Evolutionary conservation across 768 basidiomycete genomes (phyloP).

Genomic region (Crucibulum laeve): DNA sequence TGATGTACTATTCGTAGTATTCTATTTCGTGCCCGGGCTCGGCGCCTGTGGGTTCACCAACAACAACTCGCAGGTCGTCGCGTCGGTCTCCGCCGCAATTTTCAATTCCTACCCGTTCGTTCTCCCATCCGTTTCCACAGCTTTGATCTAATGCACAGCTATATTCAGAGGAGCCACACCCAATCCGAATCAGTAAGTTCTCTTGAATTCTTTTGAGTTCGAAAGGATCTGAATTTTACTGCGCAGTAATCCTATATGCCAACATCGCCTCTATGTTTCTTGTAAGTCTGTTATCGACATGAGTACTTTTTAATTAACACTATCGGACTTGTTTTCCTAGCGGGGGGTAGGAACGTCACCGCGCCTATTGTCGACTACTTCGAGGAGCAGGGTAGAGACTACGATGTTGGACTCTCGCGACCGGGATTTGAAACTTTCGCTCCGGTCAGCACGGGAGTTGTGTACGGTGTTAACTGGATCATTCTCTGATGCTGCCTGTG

Average conservation of each 20-base stretch:
- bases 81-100: slow-evolving; percentile 26
- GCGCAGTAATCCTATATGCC: neutral
- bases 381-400: slow-evolving; percentile 5
- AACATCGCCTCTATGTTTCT: slow-evolving; percentile 18
- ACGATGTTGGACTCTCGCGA: slow-evolving; percentile 22
- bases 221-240: neutral
- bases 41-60: slow-evolving; percentile 37
- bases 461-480: slow-evolving; percentile 25
- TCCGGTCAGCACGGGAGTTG: slow-evolving; percentile 18
- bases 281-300: neutral
- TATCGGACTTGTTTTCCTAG: slow-evolving; percentile 9
- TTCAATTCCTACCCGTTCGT: slow-evolving; percentile 31
- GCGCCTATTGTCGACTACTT: slow-evolving; percentile 28
- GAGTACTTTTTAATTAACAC: neutral
- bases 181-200: slow-evolving; percentile 21
- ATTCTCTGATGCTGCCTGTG: no score
- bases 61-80: slow-evolving; percentile 24
- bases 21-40: slow-evolving; percentile 27
- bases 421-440: slow-evolving; percentile 23
- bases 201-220: neutral
- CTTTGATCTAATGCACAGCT: no score
- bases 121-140: neutral
- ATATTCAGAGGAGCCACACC: slow-evolving; percentile 16
- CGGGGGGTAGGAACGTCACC: slow-evolving; percentile 14
- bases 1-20: slow-evolving; percentile 16